phyloP scores from a whole-genome alignment of 148 eudicot species.

The Oxyria digyna region DNA sequence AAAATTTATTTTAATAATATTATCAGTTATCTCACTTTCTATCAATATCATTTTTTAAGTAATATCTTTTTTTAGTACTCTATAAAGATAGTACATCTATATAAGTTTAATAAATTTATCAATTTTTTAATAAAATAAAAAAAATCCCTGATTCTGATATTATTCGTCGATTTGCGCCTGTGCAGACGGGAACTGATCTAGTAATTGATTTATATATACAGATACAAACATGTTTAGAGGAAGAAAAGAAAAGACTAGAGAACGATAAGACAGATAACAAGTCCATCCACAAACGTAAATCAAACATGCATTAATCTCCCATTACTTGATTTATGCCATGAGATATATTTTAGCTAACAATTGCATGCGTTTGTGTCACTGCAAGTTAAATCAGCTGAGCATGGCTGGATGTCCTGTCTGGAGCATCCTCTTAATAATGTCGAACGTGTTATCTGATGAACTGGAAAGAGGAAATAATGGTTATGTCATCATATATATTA shows the following conservation, averaged over 20 bases:
- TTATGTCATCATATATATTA: too few relatives aligned
- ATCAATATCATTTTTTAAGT: too few relatives aligned
- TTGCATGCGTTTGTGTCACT: neutral
- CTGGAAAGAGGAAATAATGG: conserved; percentile 36
- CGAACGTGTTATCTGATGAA: conserved; percentile 92
- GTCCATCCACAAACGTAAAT: neutral
- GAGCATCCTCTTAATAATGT: conserved; percentile 96
- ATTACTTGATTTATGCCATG: neutral
- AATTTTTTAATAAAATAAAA: too few relatives aligned
- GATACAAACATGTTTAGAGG: neutral
- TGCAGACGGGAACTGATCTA: too few relatives aligned
- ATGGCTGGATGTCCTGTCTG: conserved; percentile 98
- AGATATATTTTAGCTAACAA: neutral
- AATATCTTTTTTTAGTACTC: too few relatives aligned
- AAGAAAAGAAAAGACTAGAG: neutral
- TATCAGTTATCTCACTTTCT: too few relatives aligned
- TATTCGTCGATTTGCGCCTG: too few relatives aligned
- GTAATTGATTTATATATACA: too few relatives aligned
- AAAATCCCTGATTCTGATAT: too few relatives aligned
- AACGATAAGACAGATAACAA: neutral
- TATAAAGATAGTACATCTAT: too few relatives aligned
- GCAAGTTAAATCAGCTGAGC: conserved; percentile 55
- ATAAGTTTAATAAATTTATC: too few relatives aligned
- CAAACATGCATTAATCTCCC: neutral
- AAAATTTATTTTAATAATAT: too few relatives aligned